A percentile compares a stretch with the other conserved stretches of the same genome.
These are phyloP conservation scores for Neofusicoccum laricinum DNA, from an alignment of 2,329 filamentous ascomycete species.

Conservation along the genomic window DNA sequence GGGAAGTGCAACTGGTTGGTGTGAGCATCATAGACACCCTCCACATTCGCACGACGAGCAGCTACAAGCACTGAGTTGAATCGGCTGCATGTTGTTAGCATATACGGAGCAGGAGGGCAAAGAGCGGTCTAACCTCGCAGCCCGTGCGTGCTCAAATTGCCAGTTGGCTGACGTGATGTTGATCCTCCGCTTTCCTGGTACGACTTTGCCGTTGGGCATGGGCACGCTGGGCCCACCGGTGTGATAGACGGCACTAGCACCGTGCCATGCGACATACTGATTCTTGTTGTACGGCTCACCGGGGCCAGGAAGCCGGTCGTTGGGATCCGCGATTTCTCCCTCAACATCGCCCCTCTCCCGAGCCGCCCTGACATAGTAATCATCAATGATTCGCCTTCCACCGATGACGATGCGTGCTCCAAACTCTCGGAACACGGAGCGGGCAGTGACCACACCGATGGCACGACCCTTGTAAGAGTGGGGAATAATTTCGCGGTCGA, in stretches of 20 bases:
- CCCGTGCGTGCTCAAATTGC: conserved; percentile 91
- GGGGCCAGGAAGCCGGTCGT: conserved; percentile 71
- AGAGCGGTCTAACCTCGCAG: conserved; percentile 67
- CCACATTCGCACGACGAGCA: conserved; percentile 65
- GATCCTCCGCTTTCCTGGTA: conserved; percentile 76
- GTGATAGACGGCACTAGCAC: conserved; percentile 93
- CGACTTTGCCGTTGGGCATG: conserved; percentile 66
- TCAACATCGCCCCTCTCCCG: conserved; percentile 76
- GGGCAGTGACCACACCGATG: conserved; percentile 93
- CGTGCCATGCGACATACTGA: conserved; percentile 98
- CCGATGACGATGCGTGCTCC: conserved; percentile 92
- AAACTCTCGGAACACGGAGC: conserved; percentile 96
- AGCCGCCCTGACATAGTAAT: conserved; percentile 79
- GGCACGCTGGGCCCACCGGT: conserved; percentile 76
- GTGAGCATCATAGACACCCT: conserved; percentile 87
- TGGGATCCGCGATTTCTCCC: conserved; percentile 86
- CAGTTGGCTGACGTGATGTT: conserved; percentile 92
- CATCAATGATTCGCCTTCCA: conserved; percentile 79
- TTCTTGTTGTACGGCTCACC: conserved; percentile 97
- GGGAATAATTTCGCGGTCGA: conserved; percentile 90
- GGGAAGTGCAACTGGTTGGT: conserved; percentile 91
- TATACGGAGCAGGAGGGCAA: conserved; percentile 20
- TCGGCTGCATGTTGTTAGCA: conserved; percentile 52
- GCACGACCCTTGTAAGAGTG: conserved; percentile 98
- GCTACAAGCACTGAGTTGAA: conserved; percentile 77